Base-by-base conservation (phyloP, 2,329 filamentous ascomycete genomes). In the Penicillium crustosum region DNA sequence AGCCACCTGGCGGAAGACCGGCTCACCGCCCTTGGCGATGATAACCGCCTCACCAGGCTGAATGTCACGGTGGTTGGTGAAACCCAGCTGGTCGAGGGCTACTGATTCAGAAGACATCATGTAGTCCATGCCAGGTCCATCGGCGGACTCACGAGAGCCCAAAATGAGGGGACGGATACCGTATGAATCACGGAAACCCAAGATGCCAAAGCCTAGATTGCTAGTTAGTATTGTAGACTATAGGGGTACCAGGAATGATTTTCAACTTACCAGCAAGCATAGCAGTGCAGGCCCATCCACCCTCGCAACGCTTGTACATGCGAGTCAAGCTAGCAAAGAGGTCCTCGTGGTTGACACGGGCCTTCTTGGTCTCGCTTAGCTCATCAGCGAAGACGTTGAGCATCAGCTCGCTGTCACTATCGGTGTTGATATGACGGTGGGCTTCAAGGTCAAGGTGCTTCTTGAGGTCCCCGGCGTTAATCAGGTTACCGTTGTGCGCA, bases 91-190 rank as follows among this genome's bases (percentile, higher is more conserved):
- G 45, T 84, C 84, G 47, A 96, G 79, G 9, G 91, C 92, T 49
- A 96, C 87, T 9, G 89, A 93, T 75, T 96, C 92, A 0, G 91
- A 96, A 1, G 91, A 91, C 80, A 96, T 85, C 83, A 96, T 91
- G 78, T 95, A 96, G 75, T 96, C 92, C 59, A 77, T 88, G 6
- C 86, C 86, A 5, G 83, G 80, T 36, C 84, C 81, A 39, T 86
- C 88, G 15, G 80, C 75, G 1, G 89, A 91, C 1, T 85, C 82
- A 53, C 91, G 84, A 49, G 86, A 89, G 42, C 92, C 92, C 10
- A 96, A 78, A 47, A 90, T 85, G 63, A 96, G 84, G 3, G 92
- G 92, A 13, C 92, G 89, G 69, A 95, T 95, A 61, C 90, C 91
- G 69, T 91, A 86, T 6, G 86, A 79, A 71, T 95, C 91, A 61